These are phyloP conservation scores for Sugiyamaella paludigena DNA, from an alignment of 1,139 yeast species.

Conservation along the genomic window DNA sequence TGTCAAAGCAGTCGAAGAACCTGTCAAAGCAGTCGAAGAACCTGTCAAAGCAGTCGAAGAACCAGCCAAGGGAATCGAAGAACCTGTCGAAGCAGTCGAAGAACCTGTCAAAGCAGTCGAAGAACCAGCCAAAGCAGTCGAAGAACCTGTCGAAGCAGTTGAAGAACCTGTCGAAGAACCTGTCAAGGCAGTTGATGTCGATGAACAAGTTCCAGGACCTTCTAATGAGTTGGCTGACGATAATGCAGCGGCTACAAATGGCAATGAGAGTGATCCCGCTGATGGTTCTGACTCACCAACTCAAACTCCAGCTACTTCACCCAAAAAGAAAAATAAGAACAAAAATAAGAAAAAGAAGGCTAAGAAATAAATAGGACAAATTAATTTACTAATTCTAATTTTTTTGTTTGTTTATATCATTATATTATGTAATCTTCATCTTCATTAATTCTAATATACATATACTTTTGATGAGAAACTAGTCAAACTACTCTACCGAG, in stretches of 20 bases:
- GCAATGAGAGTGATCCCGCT: too few species aligned
- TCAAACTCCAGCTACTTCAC: background rate
- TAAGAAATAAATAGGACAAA: conserved; percentile 4
- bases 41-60: conserved; percentile 2
- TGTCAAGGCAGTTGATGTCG: conserved; percentile 5
- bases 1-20: background rate
- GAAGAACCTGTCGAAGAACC: conserved; percentile 8
- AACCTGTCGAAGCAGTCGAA: conserved; percentile 1
- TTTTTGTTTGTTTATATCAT: too few species aligned
- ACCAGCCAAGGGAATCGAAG: conserved; percentile 1
- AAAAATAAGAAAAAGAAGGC: conserved; percentile 13
- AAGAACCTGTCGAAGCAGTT: conserved; percentile 2
- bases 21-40: conserved; percentile 8
- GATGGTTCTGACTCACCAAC: background rate
- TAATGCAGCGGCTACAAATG: background rate
- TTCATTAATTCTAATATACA: too few species aligned
- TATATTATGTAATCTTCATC: too few species aligned
- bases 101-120: background rate
- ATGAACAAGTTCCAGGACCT: conserved; percentile 8
- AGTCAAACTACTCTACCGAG: too few species aligned
- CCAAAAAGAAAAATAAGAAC: conserved; percentile 12
- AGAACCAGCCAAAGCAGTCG: conserved; percentile 8
- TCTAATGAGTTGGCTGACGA: conserved; percentile 6
- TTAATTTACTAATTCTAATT: too few species aligned
- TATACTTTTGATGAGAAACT: too few species aligned